phyloP scores from a whole-genome alignment of 805 yeast genomes.

The Lipomyces orientalis region DNA sequence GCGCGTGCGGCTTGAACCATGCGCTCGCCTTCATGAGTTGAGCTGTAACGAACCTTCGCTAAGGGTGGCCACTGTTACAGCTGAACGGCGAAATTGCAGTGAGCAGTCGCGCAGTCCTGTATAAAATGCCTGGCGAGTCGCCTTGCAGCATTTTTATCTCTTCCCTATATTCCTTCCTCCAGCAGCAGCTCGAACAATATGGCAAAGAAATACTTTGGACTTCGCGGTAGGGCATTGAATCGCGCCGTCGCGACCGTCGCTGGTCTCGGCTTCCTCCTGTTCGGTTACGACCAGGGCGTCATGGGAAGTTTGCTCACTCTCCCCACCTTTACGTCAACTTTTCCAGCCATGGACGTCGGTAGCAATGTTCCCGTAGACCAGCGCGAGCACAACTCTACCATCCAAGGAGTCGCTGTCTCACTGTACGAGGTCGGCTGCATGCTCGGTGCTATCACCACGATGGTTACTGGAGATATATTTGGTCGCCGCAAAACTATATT shows the following conservation, averaged over 20 bases:
- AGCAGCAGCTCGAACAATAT: neutral
- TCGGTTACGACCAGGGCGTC: conserved; percentile 82
- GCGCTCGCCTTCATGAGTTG: too few species aligned
- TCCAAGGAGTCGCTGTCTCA: conserved; percentile 39
- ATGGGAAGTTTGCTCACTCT: conserved; percentile 51
- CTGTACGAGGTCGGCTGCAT: conserved; percentile 76
- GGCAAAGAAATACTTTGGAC: conserved; percentile 46
- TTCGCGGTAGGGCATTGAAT: conserved; percentile 60
- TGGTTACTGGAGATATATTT: conserved; percentile 62
- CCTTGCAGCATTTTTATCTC: neutral
- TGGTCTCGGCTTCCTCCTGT: conserved; percentile 67
- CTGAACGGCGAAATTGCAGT: neutral
- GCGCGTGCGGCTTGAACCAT: neutral
- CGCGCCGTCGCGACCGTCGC: conserved; percentile 61
- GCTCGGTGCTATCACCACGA: conserved; percentile 69
- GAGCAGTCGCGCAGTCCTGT: neutral
- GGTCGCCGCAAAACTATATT: conserved; percentile 73
- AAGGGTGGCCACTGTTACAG: neutral
- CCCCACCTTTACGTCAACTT: conserved; percentile 19
- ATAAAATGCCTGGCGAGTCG: neutral
- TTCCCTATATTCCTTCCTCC: neutral
- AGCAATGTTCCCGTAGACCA: conserved; percentile 10
- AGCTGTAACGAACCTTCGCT: neutral
- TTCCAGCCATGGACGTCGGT: conserved; percentile 22
- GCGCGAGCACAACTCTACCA: conserved; percentile 24